Conservation (phyloP, 1,139 yeast species). For the Geotrichum reessii region DNA sequence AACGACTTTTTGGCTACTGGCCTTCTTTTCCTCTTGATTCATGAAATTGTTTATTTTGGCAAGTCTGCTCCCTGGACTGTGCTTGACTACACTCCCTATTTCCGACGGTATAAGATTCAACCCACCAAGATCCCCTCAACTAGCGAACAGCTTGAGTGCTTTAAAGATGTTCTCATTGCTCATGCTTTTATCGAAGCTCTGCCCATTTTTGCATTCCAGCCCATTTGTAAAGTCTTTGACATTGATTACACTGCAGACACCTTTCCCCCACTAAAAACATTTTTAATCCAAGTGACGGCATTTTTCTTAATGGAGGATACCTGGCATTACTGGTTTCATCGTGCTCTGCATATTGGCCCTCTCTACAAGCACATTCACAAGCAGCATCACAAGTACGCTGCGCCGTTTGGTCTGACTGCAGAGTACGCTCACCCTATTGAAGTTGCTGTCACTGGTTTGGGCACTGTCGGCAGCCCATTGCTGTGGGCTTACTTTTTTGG, state of each 20-base stretch:
- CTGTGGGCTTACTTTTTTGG: conserved; percentile 59
- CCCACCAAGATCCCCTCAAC: conserved; percentile 57
- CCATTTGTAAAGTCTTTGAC: conserved; percentile 71
- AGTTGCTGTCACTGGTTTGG: conserved; percentile 83
- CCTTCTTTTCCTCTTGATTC: conserved; percentile 61
- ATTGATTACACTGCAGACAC: conserved; percentile 67
- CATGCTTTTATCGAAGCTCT: conserved; percentile 89
- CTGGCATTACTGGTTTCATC: conserved; percentile 95
- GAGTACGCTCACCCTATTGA: conserved; percentile 96
- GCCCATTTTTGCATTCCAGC: conserved; percentile 95
- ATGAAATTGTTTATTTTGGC: conserved; percentile 77
- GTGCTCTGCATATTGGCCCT: conserved; percentile 77
- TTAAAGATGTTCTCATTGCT: conserved; percentile 72
- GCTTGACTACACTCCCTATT: conserved; percentile 68
- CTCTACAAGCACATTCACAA: conserved; percentile 89
- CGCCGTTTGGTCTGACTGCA: conserved; percentile 94
- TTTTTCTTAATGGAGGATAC: conserved; percentile 85
- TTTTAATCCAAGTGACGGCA: conserved; percentile 57
- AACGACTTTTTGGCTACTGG: conserved; percentile 85
- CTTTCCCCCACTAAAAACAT: conserved; percentile 60
- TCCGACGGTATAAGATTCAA: conserved; percentile 75
- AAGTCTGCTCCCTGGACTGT: conserved; percentile 82
- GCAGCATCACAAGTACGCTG: conserved; percentile 94
- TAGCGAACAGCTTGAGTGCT: conserved; percentile 86
- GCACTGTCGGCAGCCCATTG: conserved; percentile 91